These are phyloP conservation scores for Penicillium vulpinum DNA, from an alignment of 2,329 filamentous ascomycete species.

Conservation along the genomic window DNA sequence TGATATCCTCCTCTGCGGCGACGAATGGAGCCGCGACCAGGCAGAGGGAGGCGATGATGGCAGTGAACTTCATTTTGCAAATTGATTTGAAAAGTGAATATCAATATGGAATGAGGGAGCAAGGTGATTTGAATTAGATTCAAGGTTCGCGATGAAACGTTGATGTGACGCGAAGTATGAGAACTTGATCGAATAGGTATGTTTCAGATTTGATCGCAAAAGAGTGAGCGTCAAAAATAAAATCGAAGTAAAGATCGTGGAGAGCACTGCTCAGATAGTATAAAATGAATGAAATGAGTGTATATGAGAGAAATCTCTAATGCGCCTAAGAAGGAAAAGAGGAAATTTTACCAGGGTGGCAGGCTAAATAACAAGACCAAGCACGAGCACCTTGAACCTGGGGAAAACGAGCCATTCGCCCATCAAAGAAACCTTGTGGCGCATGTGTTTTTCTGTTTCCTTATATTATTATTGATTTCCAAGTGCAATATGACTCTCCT, in stretches of 20 bases:
- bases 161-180: neutral
- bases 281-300: conserved; percentile 20
- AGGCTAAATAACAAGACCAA: conserved; percentile 17
- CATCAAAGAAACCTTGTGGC: conserved; percentile 5
- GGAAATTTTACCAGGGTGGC: conserved; percentile 19
- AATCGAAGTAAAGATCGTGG: conserved; percentile 27
- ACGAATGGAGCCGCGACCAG: conserved; percentile 35
- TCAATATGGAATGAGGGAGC: neutral
- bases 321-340: conserved; percentile 14
- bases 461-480: conserved; percentile 14
- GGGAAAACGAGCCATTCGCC: conserved; percentile 7
- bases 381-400: conserved; percentile 3
- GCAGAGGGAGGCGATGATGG: conserved; percentile 36
- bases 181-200: neutral
- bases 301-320: conserved; percentile 20
- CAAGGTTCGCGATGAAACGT: neutral
- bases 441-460: neutral
- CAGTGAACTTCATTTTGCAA: conserved; percentile 40
- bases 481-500: neutral
- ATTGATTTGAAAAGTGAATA: neutral
- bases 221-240: conserved; percentile 26
- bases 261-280: conserved; percentile 28
- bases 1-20: conserved; percentile 29
- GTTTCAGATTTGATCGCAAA: conserved; percentile 22
- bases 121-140: neutral